These are phyloP conservation scores for Sugiyamaella pinicola DNA, from an alignment of 1,139 yeast species.

Conservation along the genomic window DNA sequence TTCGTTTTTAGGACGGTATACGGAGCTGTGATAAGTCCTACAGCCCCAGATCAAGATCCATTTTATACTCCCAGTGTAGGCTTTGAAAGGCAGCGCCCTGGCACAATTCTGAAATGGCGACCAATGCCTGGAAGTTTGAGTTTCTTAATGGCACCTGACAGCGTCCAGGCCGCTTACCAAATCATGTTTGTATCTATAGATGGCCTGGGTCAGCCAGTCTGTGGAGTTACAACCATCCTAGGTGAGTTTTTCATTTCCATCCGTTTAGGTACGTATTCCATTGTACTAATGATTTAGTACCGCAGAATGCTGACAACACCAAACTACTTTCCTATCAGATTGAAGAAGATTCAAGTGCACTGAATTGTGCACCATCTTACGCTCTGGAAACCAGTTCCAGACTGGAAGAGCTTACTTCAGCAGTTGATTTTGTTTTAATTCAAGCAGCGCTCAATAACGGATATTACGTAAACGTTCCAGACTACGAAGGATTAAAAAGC, in stretches of 20 bases:
- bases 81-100: constrained; percentile 23
- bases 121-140: constrained; percentile 25
- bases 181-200: constrained; percentile 34
- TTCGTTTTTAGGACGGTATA: background rate
- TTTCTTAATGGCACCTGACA: constrained; percentile 8
- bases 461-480: constrained; percentile 30
- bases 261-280: background rate
- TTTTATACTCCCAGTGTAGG: constrained; percentile 32
- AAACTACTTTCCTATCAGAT: constrained; percentile 36
- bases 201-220: constrained; percentile 32
- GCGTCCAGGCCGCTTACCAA: constrained; percentile 33
- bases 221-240: constrained; percentile 37
- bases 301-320: constrained; percentile 27
- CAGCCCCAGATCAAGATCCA: constrained; percentile 30
- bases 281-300: constrained; percentile 24
- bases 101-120: constrained; percentile 28
- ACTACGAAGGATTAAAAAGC: constrained; percentile 30
- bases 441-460: constrained; percentile 28
- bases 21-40: background rate
- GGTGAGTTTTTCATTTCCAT: background rate
- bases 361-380: constrained; percentile 39
- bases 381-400: constrained; percentile 23
- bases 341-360: constrained; percentile 36
- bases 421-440: constrained; percentile 19
- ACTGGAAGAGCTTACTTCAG: constrained; percentile 6